A percentile compares a stretch with the other conserved stretches of the same genome.
These are phyloP conservation scores for Claviceps capensis DNA, from an alignment of 2,329 filamentous ascomycete genomes.

Conservation along the genomic window DNA sequence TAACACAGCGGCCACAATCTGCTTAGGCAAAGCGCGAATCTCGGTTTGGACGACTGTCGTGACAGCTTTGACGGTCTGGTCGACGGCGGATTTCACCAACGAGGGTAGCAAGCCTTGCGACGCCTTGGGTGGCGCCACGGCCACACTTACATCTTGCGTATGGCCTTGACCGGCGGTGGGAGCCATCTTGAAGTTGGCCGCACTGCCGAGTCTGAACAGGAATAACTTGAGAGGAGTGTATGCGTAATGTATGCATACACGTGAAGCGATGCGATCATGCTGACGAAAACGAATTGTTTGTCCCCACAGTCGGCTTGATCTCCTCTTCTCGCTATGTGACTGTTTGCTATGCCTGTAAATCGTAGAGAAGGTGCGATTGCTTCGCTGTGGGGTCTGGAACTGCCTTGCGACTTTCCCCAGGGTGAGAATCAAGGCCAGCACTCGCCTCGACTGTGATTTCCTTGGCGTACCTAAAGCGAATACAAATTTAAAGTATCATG, in stretches of 20 bases:
- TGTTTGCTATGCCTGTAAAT: neutral
- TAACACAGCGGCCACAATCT: slow-evolving; percentile 4
- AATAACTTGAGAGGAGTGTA: neutral
- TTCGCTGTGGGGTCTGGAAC: neutral
- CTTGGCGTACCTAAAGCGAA: neutral
- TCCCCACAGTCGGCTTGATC: neutral
- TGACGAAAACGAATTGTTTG: neutral
- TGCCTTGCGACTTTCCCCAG: neutral
- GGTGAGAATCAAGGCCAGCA: neutral
- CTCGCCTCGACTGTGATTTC: neutral
- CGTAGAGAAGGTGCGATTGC: neutral
- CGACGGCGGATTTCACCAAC: slow-evolving; percentile 6
- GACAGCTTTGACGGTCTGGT: slow-evolving; percentile 6
- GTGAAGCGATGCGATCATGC: neutral
- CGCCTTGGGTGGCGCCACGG: neutral
- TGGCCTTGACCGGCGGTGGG: slow-evolving; percentile 1
- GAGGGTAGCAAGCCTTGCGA: slow-evolving; percentile 3
- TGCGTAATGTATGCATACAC: neutral
- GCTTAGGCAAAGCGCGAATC: slow-evolving; percentile 6
- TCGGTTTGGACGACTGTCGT: slow-evolving; percentile 6
- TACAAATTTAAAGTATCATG: neutral
- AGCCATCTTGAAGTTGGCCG: neutral
- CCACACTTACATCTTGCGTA: slow-evolving; percentile 3
- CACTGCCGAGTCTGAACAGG: neutral
- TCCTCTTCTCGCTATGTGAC: neutral